These are phyloP conservation scores for Botrytis squamosa DNA, from an alignment of 2,329 filamentous ascomycete species.

Conservation along the genomic window DNA sequence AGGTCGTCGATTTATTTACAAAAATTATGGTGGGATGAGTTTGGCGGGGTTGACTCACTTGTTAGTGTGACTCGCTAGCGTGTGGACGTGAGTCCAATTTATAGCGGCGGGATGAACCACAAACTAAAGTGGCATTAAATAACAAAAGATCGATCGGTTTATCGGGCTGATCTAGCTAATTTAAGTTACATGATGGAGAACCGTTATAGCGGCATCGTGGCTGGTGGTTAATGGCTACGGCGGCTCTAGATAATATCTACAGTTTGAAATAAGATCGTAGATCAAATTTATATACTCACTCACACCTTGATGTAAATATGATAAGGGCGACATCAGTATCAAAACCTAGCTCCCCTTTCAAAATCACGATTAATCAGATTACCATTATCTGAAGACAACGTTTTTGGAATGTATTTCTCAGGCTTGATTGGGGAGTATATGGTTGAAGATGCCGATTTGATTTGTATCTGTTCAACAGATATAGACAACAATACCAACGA, in stretches of 20 bases:
- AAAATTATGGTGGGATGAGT: conserved; percentile 9
- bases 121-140: background rate
- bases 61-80: background rate
- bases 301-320: background rate
- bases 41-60: conserved; percentile 9
- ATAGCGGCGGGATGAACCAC: background rate
- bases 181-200: background rate
- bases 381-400: background rate
- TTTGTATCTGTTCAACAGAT: background rate
- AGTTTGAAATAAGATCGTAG: background rate
- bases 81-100: background rate
- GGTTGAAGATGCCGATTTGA: background rate
- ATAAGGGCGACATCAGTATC: background rate
- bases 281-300: background rate
- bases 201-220: background rate
- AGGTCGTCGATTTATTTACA: conserved; percentile 3
- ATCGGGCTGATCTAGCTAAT: background rate
- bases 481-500: background rate
- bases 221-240: background rate
- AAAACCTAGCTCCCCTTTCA: background rate
- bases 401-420: accelerated
- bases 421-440: background rate
- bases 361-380: background rate
- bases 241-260: background rate
- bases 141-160: background rate